These are phyloP conservation scores for Xylogone sp. DNA, from an alignment of 2,329 filamentous ascomycete genomes.

Conservation along the genomic window DNA sequence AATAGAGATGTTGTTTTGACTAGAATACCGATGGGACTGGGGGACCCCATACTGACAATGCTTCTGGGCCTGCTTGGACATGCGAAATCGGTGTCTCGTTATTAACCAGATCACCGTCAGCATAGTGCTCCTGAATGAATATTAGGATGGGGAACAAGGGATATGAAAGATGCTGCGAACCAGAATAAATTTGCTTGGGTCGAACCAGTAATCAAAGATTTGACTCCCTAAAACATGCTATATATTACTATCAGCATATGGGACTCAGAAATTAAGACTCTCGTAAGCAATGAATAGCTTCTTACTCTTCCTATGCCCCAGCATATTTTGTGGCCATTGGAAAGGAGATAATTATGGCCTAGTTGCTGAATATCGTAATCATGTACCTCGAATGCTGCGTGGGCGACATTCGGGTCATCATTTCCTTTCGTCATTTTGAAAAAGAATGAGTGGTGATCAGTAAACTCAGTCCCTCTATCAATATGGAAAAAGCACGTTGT, in stretches of 20 bases:
- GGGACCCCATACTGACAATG: too few relatives aligned
- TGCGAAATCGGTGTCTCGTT: constrained; percentile 51
- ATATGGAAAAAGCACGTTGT: constrained; percentile 42
- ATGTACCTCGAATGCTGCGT: constrained; percentile 58
- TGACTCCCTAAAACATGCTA: constrained; percentile 58
- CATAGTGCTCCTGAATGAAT: constrained; percentile 58
- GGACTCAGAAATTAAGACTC: constrained; percentile 64
- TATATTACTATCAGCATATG: too few relatives aligned
- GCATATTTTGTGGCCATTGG: constrained; percentile 41
- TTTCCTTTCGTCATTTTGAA: too few relatives aligned
- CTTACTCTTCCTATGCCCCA: constrained; percentile 51
- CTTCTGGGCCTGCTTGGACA: too few relatives aligned
- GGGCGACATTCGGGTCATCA: neutral
- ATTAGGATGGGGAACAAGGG: neutral
- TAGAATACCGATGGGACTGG: too few relatives aligned
- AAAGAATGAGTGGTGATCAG: too few relatives aligned
- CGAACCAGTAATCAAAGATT: constrained; percentile 68
- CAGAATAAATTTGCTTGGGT: constrained; percentile 52
- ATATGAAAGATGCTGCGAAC: constrained; percentile 39
- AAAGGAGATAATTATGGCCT: constrained; percentile 48
- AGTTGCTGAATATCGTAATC: constrained; percentile 67
- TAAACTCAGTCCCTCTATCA: constrained; percentile 41
- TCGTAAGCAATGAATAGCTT: too few relatives aligned
- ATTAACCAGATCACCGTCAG: constrained; percentile 63
- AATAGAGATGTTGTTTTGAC: too few relatives aligned